phyloP scores from a whole-genome alignment of 306 rosid genomes.

The Pterocarpus santalinus region DNA sequence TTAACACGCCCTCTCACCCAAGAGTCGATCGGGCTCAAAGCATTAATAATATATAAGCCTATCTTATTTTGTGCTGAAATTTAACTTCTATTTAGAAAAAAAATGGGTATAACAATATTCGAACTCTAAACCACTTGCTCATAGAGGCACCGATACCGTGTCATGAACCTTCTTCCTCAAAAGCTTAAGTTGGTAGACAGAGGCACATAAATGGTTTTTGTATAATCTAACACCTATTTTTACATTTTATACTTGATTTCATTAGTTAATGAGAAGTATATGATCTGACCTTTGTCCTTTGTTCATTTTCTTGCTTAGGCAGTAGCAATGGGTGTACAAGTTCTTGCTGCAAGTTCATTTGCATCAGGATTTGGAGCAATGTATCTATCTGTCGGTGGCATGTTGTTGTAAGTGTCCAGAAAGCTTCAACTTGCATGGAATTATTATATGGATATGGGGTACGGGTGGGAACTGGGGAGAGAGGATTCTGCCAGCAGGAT shows the following conservation, averaged over 20 bases:
- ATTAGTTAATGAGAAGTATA: slow-evolving; percentile 15
- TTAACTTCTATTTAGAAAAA: no score
- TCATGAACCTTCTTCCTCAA: no score
- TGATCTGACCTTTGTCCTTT: slow-evolving; percentile 35
- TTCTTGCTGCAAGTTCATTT: slow-evolving; percentile 68
- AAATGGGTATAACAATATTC: no score
- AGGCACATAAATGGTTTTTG: no score
- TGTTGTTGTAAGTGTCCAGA: slow-evolving; percentile 75
- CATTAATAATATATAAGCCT: no score
- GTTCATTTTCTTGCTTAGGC: slow-evolving; percentile 60
- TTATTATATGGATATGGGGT: neutral
- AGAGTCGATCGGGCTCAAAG: no score
- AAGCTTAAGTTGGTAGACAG: no score
- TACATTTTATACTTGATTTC: slow-evolving; percentile 3
- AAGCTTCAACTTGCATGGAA: slow-evolving; percentile 33
- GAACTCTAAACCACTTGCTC: no score
- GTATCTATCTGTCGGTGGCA: slow-evolving; percentile 84
- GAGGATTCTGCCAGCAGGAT: neutral
- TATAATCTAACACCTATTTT: neutral
- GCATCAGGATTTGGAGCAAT: slow-evolving; percentile 62
- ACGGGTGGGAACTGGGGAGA: no score
- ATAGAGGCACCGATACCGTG: no score
- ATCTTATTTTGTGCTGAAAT: no score
- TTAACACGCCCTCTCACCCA: no score
- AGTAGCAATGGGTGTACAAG: slow-evolving; percentile 74